Conservation (phyloP, 2,329 filamentous ascomycete species). For the Venturia effusa region DNA sequence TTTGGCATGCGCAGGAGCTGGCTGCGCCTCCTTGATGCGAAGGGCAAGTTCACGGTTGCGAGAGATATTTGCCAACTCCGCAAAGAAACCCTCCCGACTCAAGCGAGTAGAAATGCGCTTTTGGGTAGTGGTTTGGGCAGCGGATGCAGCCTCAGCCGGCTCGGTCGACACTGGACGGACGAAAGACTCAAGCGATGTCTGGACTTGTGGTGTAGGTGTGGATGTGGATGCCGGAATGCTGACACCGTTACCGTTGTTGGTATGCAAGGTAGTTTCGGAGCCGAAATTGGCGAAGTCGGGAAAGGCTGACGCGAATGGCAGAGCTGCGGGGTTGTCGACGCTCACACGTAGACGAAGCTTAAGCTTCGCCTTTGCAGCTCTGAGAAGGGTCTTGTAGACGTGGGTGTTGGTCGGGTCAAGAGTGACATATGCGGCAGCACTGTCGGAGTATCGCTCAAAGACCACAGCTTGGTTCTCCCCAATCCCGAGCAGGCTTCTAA, state of each 20-base stretch:
- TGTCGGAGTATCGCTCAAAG: constrained; percentile 94
- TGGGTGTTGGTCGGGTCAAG: constrained; percentile 67
- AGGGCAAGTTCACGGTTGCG: constrained; percentile 22
- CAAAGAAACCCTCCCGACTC: constrained; percentile 18
- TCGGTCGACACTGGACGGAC: neutral
- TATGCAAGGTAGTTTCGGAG: constrained; percentile 6
- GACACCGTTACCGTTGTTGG: neutral
- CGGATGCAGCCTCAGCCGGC: neutral
- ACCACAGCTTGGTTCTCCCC: constrained; percentile 49
- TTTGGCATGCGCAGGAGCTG: constrained; percentile 12
- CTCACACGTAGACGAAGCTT: constrained; percentile 84
- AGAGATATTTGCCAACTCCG: constrained; percentile 20
- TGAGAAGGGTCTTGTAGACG: constrained; percentile 93
- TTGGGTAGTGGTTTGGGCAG: neutral
- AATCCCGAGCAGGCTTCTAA: constrained; percentile 59
- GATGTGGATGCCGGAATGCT: neutral
- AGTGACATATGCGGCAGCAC: constrained; percentile 66
- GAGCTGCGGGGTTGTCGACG: constrained; percentile 25
- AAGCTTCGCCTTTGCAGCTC: constrained; percentile 93
- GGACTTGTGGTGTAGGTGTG: neutral
- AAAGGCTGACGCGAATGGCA: constrained; percentile 10
- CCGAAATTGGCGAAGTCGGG: constrained; percentile 7
- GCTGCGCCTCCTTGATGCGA: constrained; percentile 26
- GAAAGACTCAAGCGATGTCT: neutral
- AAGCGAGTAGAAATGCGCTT: neutral